phyloP scores from a whole-genome alignment of 2,329 filamentous ascomycete species.

The Hyphodiscus sp. region DNA sequence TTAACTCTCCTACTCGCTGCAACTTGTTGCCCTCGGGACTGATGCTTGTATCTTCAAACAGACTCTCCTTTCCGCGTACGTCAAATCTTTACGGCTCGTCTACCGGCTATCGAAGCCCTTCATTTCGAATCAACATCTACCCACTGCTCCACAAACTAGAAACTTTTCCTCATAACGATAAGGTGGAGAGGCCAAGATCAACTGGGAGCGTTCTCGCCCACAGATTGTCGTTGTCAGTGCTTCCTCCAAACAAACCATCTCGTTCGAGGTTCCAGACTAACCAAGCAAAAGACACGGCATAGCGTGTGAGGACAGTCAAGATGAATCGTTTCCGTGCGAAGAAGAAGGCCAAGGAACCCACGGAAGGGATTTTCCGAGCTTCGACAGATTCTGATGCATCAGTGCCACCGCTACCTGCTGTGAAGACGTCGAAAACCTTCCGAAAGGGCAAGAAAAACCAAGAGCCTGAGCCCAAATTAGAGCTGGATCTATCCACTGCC shows the following conservation, averaged over 20 bases:
- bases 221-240: constrained; percentile 13
- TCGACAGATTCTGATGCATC: constrained; percentile 49
- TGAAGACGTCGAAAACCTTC: constrained; percentile 46
- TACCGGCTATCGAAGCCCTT: constrained; percentile 5
- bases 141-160: not conserved
- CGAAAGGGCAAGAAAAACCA: constrained; percentile 46
- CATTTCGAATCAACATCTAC: constrained; percentile 7
- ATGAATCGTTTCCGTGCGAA: constrained; percentile 77
- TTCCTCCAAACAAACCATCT: not conserved
- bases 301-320: constrained; percentile 12
- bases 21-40: constrained; percentile 15
- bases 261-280: not conserved
- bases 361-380: constrained; percentile 35
- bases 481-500: constrained; percentile 66
- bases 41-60: constrained; percentile 17
- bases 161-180: constrained; percentile 1
- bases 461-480: constrained; percentile 51
- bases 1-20: constrained; percentile 3
- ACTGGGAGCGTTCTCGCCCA: constrained; percentile 21
- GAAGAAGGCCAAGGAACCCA: constrained; percentile 60
- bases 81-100: constrained; percentile 1
- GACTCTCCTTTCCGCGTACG: constrained; percentile 6
- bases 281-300: constrained; percentile 1
- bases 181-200: constrained; percentile 14
- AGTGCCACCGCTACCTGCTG: constrained; percentile 7